phyloP scores from a whole-genome alignment of 306 rosid species.

The Inga laurina region DNA sequence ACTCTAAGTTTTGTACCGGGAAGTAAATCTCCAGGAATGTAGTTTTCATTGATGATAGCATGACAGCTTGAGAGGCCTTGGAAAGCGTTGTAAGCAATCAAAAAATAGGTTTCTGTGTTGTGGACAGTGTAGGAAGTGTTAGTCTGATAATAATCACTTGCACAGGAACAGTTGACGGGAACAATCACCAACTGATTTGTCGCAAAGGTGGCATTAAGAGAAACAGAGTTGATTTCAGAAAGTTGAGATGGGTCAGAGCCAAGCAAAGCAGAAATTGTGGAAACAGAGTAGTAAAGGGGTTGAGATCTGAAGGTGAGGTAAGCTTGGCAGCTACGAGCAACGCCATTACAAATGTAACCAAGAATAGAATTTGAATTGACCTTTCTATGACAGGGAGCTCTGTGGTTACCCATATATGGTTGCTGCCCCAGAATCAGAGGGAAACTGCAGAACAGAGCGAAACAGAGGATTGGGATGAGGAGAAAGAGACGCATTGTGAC shows the following conservation, averaged over 20 bases:
- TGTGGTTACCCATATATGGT: conserved; percentile 61
- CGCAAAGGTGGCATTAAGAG: conserved; percentile 46
- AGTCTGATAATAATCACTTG: conserved; percentile 64
- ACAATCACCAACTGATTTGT: conserved; percentile 62
- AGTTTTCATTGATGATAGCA: conserved; percentile 52
- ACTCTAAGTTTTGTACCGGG: conserved; percentile 48
- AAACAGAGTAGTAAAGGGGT: conserved; percentile 61
- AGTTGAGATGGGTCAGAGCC: conserved; percentile 61
- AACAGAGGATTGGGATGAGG: conserved; percentile 24
- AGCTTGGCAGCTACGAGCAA: conserved; percentile 61
- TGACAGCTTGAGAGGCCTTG: conserved; percentile 88
- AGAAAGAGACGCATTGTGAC: conserved; percentile 49
- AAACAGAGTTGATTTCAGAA: conserved; percentile 56
- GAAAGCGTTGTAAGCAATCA: conserved; percentile 55
- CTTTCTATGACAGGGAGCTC: conserved; percentile 41
- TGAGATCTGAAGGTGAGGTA: conserved; percentile 80
- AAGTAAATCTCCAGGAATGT: conserved; percentile 20
- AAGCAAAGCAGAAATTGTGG: conserved; percentile 60
- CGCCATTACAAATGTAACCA: conserved; percentile 74
- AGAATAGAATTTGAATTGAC: conserved; percentile 51
- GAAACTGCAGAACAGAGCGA: conserved; percentile 30
- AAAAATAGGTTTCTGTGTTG: conserved; percentile 26
- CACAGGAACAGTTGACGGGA: conserved; percentile 74
- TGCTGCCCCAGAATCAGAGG: conserved; percentile 61
- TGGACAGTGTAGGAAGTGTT: conserved; percentile 55